These are phyloP conservation scores for Hypomyces perniciosus DNA, from an alignment of 2,329 filamentous ascomycete species.

Conservation along the genomic window DNA sequence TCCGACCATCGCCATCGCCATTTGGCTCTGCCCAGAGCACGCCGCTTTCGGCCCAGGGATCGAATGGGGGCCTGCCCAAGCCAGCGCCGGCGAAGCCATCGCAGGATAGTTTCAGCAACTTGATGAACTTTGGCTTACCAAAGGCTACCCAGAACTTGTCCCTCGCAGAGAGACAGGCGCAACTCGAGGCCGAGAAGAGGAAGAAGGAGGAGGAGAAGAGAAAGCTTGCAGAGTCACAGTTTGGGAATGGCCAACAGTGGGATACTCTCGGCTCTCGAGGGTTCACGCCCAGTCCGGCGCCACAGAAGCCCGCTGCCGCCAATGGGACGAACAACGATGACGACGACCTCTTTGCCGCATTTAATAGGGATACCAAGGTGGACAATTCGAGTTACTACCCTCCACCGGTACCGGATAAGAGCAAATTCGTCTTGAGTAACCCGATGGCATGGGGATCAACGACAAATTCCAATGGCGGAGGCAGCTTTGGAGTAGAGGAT, in stretches of 20 bases:
- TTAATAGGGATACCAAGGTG: constrained; percentile 60
- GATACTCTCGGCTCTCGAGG: constrained; percentile 59
- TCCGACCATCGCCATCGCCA: constrained; percentile 52
- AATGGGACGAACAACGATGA: constrained; percentile 36
- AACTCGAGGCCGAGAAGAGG: constrained; percentile 57
- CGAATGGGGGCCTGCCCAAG: constrained; percentile 38
- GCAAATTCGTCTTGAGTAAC: constrained; percentile 45
- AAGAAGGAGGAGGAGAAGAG: constrained; percentile 69
- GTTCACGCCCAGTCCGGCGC: constrained; percentile 31
- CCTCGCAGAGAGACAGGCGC: constrained; percentile 70
- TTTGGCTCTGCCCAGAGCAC: constrained; percentile 51
- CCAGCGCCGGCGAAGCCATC: constrained; percentile 44
- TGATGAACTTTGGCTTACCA: constrained; percentile 54
- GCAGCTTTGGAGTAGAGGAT: constrained; percentile 56
- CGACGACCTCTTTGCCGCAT: constrained; percentile 62
- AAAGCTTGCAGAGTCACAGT: constrained; percentile 68
- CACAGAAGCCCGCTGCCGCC: constrained; percentile 14
- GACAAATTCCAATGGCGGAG: constrained; percentile 25
- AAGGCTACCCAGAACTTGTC: constrained; percentile 65
- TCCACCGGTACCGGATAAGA: constrained; percentile 40
- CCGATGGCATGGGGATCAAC: constrained; percentile 46
- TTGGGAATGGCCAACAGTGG: constrained; percentile 71
- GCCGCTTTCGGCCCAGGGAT: constrained; percentile 46
- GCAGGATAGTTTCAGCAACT: constrained; percentile 71
- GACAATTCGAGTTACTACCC: constrained; percentile 62